Base-by-base conservation (phyloP, 2,329 filamentous ascomycete genomes). In the Sclerotinia nivalis region DNA sequence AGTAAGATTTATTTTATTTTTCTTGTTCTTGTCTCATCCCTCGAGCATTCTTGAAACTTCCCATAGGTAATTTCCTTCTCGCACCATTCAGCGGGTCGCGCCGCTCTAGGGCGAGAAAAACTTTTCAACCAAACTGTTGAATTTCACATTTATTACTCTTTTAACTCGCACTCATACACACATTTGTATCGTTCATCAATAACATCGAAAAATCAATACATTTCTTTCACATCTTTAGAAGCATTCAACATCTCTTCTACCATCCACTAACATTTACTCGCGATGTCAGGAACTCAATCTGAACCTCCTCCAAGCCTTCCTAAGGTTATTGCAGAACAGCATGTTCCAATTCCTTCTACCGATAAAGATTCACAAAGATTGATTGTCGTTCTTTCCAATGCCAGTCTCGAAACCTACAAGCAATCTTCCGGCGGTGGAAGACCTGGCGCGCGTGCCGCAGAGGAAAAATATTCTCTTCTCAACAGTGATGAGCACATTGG, bases 401-500 rank as follows among this genome's bases (percentile, higher is more conserved):
- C 96, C 73, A 97, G 94, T 77, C 88, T 99, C 75, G 96, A 99
- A 82, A 99, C 96, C 0, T 98, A 97, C 86, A 96, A 96, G 80
- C 92, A 96, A 1, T 91, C 92, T 28, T 89, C 93, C 75, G 89
- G 90, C 71, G 87, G 89, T 25, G 80, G 87, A 79, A 82, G 89
- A 82, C 81, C 88, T 80, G 84, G 88, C 45, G 83, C 86, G 70
- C 87, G 88, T 59, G 15, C 66, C 71, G 75, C 76, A 66, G 94
- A 97, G 77, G 95, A 97, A 80, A 98, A 98, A 82, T 99, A 97
- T 82, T 97, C 95, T 72, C 85, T 99, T 66, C 89, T 99, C 78
- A 99, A 99, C 85, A 97, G 94, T 82, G 96, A 99, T 79, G 96
- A 99, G 82, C 96, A 99, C 80, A 99, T 99, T 76, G 96, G 96